These are phyloP conservation scores for Emmonsia crescens DNA, from an alignment of 2,329 filamentous ascomycete genomes.

Conservation along the genomic window DNA sequence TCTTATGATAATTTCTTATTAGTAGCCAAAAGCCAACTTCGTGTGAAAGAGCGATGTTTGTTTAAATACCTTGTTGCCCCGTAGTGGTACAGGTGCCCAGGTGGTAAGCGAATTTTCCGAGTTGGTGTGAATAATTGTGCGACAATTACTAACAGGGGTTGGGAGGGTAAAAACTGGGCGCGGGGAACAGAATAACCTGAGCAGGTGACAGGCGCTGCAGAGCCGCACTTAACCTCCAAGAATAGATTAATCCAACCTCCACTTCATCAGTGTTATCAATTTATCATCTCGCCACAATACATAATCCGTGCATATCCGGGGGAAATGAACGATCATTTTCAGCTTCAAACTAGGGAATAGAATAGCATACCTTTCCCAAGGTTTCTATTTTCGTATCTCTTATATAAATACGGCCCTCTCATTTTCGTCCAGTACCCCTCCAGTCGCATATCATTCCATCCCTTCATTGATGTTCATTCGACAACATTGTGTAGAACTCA, in stretches of 20 bases:
- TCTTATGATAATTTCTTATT: background rate
- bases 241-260: background rate
- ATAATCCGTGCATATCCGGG: background rate
- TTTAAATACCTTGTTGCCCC: background rate
- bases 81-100: background rate
- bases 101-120: background rate
- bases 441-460: background rate
- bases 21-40: background rate
- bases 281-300: background rate
- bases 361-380: background rate
- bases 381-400: background rate
- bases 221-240: background rate
- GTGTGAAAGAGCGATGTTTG: background rate
- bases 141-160: background rate
- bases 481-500: background rate
- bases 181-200: background rate
- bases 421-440: background rate
- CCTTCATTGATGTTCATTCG: background rate
- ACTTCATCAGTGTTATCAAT: background rate
- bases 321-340: background rate
- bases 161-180: background rate
- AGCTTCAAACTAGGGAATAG: background rate
- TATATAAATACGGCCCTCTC: background rate
- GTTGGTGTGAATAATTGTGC: background rate
- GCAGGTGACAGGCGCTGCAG: background rate